Evolutionary conservation across 495 filamentous ascomycete genomes (phyloP).

Genomic region (Tricharina praecox): DNA sequence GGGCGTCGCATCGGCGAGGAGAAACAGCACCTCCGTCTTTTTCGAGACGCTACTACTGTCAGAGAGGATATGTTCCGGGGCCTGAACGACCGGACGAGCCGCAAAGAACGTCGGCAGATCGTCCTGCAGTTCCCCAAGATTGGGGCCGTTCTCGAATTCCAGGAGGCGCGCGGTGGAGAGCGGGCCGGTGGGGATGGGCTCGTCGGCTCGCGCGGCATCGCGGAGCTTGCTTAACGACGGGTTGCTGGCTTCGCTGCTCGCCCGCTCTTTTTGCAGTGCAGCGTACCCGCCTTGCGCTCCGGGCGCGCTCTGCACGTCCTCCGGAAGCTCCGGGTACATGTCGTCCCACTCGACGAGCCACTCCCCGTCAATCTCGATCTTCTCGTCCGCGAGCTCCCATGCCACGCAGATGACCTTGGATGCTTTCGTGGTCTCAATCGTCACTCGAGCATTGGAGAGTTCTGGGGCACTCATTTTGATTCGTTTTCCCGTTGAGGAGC

Average conservation of each 20-base stretch:
- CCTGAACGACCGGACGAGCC: constrained; percentile 24
- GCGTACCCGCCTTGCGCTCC: constrained; percentile 25
- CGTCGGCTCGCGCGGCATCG: neutral
- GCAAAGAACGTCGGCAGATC: constrained; percentile 20
- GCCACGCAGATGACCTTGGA: constrained; percentile 20
- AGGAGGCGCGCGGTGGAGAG: constrained; percentile 22
- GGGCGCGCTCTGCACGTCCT: constrained; percentile 18
- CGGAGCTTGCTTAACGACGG: no score
- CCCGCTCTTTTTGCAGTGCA: constrained; percentile 16
- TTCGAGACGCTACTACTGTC: constrained; percentile 8
- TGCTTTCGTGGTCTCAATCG: constrained; percentile 12
- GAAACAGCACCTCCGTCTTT: constrained; percentile 15
- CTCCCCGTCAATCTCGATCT: constrained; percentile 13
- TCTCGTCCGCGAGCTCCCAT: constrained; percentile 11
- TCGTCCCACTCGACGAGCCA: constrained; percentile 25
- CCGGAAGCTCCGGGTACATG: constrained; percentile 17
- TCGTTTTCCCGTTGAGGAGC: neutral
- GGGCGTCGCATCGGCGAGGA: constrained; percentile 11
- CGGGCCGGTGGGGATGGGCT: constrained; percentile 11
- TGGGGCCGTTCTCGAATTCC: constrained; percentile 23
- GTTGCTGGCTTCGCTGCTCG: neutral
- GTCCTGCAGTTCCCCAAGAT: constrained; percentile 17
- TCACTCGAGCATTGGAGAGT: constrained; percentile 11
- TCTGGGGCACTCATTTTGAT: constrained; percentile 2
- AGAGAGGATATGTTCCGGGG: constrained; percentile 20